phyloP scores from a whole-genome alignment of 2,329 filamentous ascomycete genomes.

The Coniochaeta sp. region DNA sequence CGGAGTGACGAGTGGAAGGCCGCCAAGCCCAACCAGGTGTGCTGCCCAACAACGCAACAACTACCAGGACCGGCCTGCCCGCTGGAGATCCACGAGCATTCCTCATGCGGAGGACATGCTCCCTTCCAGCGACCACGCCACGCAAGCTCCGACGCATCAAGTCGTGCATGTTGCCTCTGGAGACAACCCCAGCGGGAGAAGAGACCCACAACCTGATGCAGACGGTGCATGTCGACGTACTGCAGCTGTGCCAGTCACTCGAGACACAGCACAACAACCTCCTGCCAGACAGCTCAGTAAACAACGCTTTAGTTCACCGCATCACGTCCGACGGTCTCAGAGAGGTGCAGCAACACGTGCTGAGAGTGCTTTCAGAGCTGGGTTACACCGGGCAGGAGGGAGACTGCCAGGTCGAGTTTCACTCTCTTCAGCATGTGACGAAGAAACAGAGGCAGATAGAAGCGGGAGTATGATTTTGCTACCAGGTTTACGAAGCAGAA shows the following conservation, averaged over 20 bases:
- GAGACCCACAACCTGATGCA: background rate
- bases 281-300: background rate
- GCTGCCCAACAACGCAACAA: background rate
- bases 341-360: background rate
- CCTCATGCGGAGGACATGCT: background rate
- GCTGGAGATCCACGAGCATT: background rate
- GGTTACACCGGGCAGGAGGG: background rate
- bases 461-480: background rate
- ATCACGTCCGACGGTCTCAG: background rate
- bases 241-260: background rate
- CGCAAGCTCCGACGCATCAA: background rate
- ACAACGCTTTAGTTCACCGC: background rate
- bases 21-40: background rate
- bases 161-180: conserved; percentile 1
- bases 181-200: background rate
- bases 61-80: background rate
- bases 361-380: background rate
- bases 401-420: background rate
- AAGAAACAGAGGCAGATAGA: background rate
- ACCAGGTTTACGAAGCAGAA: background rate
- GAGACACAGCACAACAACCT: background rate
- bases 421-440: background rate
- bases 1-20: background rate
- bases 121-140: background rate
- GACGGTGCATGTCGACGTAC: background rate